phyloP scores from a whole-genome alignment of 352 stramenopile genomes.

The Globisporangium megalacanthum region DNA sequence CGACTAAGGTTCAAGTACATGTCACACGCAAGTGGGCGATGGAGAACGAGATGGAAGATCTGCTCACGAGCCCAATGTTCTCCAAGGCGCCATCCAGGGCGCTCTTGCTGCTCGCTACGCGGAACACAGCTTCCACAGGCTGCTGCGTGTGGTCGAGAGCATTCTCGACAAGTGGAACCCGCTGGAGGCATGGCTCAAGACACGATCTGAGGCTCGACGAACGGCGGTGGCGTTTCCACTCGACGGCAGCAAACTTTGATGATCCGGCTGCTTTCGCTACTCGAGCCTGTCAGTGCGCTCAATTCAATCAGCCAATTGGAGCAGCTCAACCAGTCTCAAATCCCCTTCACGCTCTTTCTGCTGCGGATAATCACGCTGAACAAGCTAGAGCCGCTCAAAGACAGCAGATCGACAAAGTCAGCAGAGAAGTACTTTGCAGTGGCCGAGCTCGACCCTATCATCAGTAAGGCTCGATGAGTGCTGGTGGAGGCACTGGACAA shows the following conservation, averaged over 20 bases:
- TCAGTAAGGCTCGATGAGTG: neutral
- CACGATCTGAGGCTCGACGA: no score
- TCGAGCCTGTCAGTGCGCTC: neutral
- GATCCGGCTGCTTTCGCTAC: no score
- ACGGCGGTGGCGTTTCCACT: no score
- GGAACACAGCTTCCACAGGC: no score
- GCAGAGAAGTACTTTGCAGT: neutral
- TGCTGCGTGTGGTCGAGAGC: no score
- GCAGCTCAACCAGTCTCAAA: neutral
- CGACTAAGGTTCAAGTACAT: slow-evolving; percentile 2
- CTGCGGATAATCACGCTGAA: neutral
- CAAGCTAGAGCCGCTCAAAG: neutral
- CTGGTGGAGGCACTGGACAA: neutral
- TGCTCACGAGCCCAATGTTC: neutral
- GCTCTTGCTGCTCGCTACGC: no score
- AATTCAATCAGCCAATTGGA: neutral
- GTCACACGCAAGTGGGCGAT: neutral
- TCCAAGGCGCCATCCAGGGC: no score
- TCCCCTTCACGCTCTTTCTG: neutral
- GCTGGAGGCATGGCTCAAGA: no score
- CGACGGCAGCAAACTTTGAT: no score
- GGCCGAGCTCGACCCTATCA: neutral
- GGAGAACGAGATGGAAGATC: slow-evolving; percentile 4
- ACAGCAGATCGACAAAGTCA: neutral
- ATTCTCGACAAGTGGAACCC: no score